A percentile compares a stretch with the other conserved stretches of the same genome.
These are phyloP conservation scores for Cryptosporidium parvum DNA, from an alignment of 169 alveolate genomes.

Conservation along the genomic window DNA sequence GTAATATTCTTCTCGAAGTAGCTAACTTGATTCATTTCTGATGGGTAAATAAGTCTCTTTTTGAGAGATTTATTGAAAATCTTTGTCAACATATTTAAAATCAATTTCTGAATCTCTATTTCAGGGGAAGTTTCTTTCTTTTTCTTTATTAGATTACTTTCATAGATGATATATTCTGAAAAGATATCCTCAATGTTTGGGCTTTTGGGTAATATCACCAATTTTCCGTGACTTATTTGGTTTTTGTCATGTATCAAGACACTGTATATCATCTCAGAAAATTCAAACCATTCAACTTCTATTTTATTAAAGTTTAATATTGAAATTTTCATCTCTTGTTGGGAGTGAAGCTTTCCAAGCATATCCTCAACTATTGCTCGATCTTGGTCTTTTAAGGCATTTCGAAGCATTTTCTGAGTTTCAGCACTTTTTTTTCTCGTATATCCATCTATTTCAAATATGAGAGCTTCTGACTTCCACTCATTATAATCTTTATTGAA, in stretches of 20 bases:
- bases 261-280: constrained; percentile 21
- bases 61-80: constrained; percentile 42
- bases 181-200: constrained; percentile 25
- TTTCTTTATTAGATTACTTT: background rate
- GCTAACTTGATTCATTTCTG: constrained; percentile 18
- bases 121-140: background rate
- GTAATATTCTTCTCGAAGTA: constrained; percentile 9
- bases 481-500: constrained; percentile 41
- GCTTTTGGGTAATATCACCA: constrained; percentile 27
- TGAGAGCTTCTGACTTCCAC: constrained; percentile 64
- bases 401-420: constrained; percentile 27
- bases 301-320: background rate
- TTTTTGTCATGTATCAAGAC: constrained; percentile 33
- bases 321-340: constrained; percentile 16
- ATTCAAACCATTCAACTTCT: constrained; percentile 53
- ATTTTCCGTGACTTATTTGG: constrained; percentile 14
- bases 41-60: constrained; percentile 24
- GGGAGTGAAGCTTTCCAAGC: background rate
- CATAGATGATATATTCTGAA: background rate
- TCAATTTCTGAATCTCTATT: background rate
- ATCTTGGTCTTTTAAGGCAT: constrained; percentile 6
- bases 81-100: background rate
- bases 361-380: constrained; percentile 4
- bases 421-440: constrained; percentile 30
- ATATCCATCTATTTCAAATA: constrained; percentile 9